Percentiles rank a stretch among this genome's conserved stretches.
These are phyloP conservation scores for Naganishia sp. DNA, from an alignment of 1,284 basidiomycete genomes.

Conservation along the genomic window DNA sequence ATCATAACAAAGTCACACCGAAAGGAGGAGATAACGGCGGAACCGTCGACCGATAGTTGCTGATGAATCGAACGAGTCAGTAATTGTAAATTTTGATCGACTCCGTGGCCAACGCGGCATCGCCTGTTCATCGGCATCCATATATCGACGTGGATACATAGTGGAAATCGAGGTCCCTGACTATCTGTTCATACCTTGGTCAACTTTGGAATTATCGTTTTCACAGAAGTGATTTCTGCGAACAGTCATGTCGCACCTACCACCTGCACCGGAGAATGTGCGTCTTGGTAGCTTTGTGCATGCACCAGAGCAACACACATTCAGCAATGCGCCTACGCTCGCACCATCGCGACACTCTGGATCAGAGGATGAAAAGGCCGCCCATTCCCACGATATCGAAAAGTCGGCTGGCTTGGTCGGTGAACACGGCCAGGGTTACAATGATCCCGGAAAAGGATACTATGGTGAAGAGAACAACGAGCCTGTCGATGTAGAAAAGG, in stretches of 20 bases:
- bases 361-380: constrained; percentile 28
- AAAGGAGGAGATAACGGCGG: constrained; percentile 12
- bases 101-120: constrained; percentile 7
- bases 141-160: neutral
- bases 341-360: constrained; percentile 29
- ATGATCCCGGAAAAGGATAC: constrained; percentile 15
- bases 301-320: constrained; percentile 18
- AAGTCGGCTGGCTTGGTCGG: constrained; percentile 11
- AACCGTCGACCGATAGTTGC: constrained; percentile 21
- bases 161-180: neutral
- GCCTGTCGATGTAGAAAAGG: constrained; percentile 34
- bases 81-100: constrained; percentile 15
- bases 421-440: constrained; percentile 21
- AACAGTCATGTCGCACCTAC: constrained; percentile 29
- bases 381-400: constrained; percentile 9
- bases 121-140: neutral
- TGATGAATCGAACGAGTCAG: constrained; percentile 26
- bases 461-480: constrained; percentile 21
- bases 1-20: constrained; percentile 14
- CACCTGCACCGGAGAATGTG: constrained; percentile 24
- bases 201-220: neutral
- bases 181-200: neutral
- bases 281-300: constrained; percentile 25
- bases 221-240: neutral
- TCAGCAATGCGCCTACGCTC: constrained; percentile 29